phyloP scores from a whole-genome alignment of 371 early-diverging fungal genomes.

The Mortierella sp. region DNA sequence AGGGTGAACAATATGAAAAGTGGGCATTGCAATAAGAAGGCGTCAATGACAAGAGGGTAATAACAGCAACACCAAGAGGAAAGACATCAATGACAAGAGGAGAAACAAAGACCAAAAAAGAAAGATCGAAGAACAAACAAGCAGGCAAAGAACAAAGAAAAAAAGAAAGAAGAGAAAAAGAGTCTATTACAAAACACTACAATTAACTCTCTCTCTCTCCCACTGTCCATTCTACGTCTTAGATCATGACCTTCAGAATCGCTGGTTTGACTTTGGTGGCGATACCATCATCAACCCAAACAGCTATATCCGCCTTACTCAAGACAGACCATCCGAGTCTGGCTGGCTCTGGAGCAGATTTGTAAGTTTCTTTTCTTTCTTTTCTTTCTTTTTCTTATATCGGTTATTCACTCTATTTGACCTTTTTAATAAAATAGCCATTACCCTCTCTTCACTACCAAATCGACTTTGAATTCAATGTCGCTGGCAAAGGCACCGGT shows the following conservation, averaged over 20 bases:
- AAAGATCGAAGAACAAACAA: too few species aligned
- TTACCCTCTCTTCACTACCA: slow-evolving; percentile 83
- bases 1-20: not conserved
- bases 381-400: not conserved
- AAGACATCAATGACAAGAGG: too few species aligned
- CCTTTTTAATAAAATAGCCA: slow-evolving; percentile 59
- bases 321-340: slow-evolving; percentile 80
- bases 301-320: slow-evolving; percentile 86
- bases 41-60: too few species aligned
- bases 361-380: slow-evolving; percentile 54
- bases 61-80: too few species aligned
- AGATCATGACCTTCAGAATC: slow-evolving; percentile 78
- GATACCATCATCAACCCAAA: slow-evolving; percentile 79
- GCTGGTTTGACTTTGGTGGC: slow-evolving; percentile 82
- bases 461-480: slow-evolving; percentile 93
- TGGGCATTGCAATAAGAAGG: not conserved
- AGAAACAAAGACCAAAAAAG: too few species aligned
- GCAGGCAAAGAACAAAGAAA: too few species aligned
- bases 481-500: slow-evolving; percentile 73
- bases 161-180: too few species aligned
- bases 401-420: slow-evolving; percentile 8
- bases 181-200: too few species aligned
- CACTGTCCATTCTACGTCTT: not conserved
- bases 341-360: slow-evolving; percentile 90
- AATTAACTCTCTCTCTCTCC: too few species aligned